Base-by-base conservation (phyloP, 1,139 yeast genomes). In the Lodderomyces pseudojiufengensis region DNA sequence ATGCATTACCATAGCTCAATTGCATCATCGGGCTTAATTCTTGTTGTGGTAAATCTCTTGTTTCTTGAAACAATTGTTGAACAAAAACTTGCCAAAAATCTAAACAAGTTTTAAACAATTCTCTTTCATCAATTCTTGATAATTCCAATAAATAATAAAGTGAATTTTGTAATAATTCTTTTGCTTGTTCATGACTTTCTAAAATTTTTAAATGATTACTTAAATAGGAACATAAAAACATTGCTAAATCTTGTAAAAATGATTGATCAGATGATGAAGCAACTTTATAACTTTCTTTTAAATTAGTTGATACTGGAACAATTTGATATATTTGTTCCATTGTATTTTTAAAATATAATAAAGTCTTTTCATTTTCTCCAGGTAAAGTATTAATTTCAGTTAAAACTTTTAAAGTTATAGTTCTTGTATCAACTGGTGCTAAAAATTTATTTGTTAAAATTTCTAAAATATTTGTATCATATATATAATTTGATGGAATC, bases 11-110 rank as follows among this genome's bases (percentile, higher is more conserved):
- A 45, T 76, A 77, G 45, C 78, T 76, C 44, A 85, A 69, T 59
- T 85, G 94, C 74, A 81, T 68, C 50, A 85, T 65, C 12, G 95
- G 95, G 36, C 81, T 74, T 50, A 84, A 63, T 49, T 84, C 90
- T 39, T 72, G 73, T 31, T 74, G 66, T 26, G 95, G 95, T 38
- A 85, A 65, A 46, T 75, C 76, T 63, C 87, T 95, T 43, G 90
- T 87, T 55, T 92, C 98, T 42, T 78, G 78, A 57, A 82, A 90
- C 44, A 92, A 73, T 29, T 82, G 84, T 37, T 78, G 72, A 18
- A 92, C 97, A 44, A 92, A 76, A 43, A 78, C 77, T 33, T 83
- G 72, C 98, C 98, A 92, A 61, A 90, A 92, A 58, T 92, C 99
- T 46, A 92, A 73, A 54, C 95, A 86, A 31, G 95, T 92, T 59